These are phyloP conservation scores for Dipodascopsis tothii DNA, from an alignment of 805 yeast genomes.

Conservation along the genomic window DNA sequence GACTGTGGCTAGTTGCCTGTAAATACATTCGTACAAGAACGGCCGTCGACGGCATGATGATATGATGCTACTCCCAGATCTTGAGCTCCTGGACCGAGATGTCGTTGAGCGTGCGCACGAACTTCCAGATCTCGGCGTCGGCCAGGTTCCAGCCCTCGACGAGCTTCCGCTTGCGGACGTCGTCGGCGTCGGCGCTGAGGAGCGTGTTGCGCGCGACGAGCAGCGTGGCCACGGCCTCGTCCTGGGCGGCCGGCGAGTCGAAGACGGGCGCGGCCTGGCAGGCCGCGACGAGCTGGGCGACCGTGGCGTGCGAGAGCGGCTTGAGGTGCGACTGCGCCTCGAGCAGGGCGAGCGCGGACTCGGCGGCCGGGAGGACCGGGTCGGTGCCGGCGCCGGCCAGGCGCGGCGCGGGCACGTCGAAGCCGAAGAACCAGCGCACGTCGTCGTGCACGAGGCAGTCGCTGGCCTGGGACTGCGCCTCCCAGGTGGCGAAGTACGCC, in stretches of 20 bases:
- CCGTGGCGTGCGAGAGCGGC: background rate
- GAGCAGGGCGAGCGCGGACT: background rate
- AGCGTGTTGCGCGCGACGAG: background rate
- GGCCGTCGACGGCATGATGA: no score
- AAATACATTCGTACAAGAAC: no score
- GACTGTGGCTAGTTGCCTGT: no score
- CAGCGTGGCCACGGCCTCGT: background rate
- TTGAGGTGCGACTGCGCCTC: background rate
- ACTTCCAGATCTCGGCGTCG: constrained; percentile 20
- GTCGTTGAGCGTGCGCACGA: constrained; percentile 14
- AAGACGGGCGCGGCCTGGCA: background rate
- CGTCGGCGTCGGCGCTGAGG: constrained; percentile 1
- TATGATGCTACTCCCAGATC: no score
- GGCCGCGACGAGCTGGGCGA: background rate
- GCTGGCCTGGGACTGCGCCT: constrained; percentile 7
- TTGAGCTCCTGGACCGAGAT: constrained; percentile 7
- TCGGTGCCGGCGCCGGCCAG: background rate
- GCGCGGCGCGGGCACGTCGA: constrained; percentile 1
- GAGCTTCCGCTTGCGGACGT: constrained; percentile 3
- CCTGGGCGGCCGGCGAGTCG: background rate
- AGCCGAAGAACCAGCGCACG: constrained; percentile 14
- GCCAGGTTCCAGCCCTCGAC: constrained; percentile 21
- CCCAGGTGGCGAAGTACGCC: constrained; percentile 7
- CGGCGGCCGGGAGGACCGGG: background rate
- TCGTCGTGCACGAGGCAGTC: constrained; percentile 10